Evolutionary conservation across 1,284 basidiomycete species (phyloP), one percentile per base, ranked within the genome.

Genomic region (Puccinia triticina): DNA sequence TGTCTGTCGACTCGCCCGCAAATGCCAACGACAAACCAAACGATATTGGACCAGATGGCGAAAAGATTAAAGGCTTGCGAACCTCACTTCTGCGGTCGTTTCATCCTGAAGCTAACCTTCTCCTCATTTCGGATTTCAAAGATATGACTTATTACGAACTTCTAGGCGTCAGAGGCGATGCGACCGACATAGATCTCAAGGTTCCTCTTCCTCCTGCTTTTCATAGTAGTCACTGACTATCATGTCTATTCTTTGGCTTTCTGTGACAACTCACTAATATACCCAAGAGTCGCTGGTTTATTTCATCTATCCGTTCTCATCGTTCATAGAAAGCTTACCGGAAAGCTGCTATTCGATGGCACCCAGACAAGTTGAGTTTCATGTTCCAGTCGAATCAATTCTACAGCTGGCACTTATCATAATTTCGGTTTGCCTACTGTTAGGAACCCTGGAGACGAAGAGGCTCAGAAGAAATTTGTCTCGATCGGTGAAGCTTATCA

Each of bases 291-390:
- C 16, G 3, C 21, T 48, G 1, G 48, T 46, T 66, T 48, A n/a
- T 26, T 26, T 73, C n/a, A 16, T 21, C 18, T 26, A 3, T 50
- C 16, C 23, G 14, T 16, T 34, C 11, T 12, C 8, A 29, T 61
- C 32, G 14, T 21, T 57, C 12, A 67, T 32, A 82, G 83, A 87
- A 87, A 85, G 87, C 87, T 5, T 87, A 87, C 75, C 84, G 87
- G n/a, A 87, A 86, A 77, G 86, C 86, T 1, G 86, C 86, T 64
- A 86, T 87, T 83, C 85, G 85, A 81, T 86, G 86, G 83, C 86
- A 87, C 80, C 86, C 86, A 10, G 87, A 87, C 83, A 82, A 82
- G 79, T 82, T 37, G 4, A 61, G 72, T 75, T 46, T 0, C n/a
- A 43, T 55, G 8, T 67, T 23, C 43, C n/a, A 40, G 8, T n/a